Conservation (phyloP, 495 filamentous ascomycete species). For the Penicillium pancosmium region DNA sequence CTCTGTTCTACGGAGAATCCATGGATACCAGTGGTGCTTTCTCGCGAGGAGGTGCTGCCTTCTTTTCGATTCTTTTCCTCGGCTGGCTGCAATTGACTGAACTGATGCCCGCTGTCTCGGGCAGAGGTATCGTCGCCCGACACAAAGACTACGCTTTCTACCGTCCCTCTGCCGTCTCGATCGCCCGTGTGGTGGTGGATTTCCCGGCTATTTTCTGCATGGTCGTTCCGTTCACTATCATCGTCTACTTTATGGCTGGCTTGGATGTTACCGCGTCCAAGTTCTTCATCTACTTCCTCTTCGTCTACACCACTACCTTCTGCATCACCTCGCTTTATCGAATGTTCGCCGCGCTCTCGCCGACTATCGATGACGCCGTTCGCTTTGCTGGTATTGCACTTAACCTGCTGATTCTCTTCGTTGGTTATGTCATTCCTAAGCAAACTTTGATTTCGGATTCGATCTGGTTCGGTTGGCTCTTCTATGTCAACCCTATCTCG, state of each 20-base stretch:
- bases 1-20: conserved; percentile 70
- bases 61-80: conserved; percentile 77
- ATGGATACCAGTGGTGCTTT: conserved; percentile 69
- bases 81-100: conserved; percentile 76
- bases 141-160: conserved; percentile 81
- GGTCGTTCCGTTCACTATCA: conserved; percentile 63
- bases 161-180: conserved; percentile 69
- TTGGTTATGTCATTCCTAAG: conserved; percentile 78
- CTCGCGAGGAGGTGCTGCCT: conserved; percentile 65
- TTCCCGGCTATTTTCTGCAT: conserved; percentile 67
- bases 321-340: conserved; percentile 71
- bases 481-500: conserved; percentile 72
- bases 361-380: conserved; percentile 72
- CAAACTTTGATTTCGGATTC: conserved; percentile 59
- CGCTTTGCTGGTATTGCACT: conserved; percentile 69
- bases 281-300: conserved; percentile 74
- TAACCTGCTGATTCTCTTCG: conserved; percentile 73
- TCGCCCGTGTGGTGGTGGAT: conserved; percentile 70
- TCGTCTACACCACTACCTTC: conserved; percentile 70
- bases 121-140: conserved; percentile 62
- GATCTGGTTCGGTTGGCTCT: conserved; percentile 83
- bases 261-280: conserved; percentile 67
- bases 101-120: conserved; percentile 67
- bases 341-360: conserved; percentile 75
- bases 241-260: conserved; percentile 70